Evolutionary conservation across 73 alveolate species (phyloP).

Genomic region (Blepharisma stoltei): DNA sequence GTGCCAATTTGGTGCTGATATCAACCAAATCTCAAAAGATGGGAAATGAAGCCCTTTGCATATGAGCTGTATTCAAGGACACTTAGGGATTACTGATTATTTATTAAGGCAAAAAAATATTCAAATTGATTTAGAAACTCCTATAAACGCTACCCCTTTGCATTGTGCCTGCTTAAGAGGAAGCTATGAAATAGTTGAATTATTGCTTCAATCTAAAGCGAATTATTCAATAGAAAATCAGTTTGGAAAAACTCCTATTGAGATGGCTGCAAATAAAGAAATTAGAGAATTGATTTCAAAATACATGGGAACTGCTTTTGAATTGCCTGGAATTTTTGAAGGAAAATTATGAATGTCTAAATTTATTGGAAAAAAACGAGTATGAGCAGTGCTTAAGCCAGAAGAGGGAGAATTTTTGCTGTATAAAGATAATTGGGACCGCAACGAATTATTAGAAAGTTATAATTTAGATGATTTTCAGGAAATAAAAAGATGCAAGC

Average conservation of each 20-base stretch:
- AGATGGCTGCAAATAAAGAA: not conserved
- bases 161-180: constrained; percentile 3
- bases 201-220: not conserved
- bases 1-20: not conserved
- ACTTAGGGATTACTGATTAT: not conserved
- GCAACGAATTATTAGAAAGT: too few species aligned
- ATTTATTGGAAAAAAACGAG: not conserved
- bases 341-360: not conserved
- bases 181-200: not conserved
- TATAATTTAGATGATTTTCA: not conserved
- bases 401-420: not conserved
- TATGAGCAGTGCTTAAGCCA: not conserved
- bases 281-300: not conserved
- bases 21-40: not conserved
- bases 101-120: not conserved
- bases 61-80: not conserved
- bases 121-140: not conserved
- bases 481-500: not conserved
- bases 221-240: not conserved
- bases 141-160: not conserved
- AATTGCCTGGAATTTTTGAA: constrained; percentile 4
- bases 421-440: not conserved
- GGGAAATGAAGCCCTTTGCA: not conserved
- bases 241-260: not conserved
- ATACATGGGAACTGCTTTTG: not conserved